Conservation (phyloP, 768 basidiomycete species). For the Calocera viscosa region DNA sequence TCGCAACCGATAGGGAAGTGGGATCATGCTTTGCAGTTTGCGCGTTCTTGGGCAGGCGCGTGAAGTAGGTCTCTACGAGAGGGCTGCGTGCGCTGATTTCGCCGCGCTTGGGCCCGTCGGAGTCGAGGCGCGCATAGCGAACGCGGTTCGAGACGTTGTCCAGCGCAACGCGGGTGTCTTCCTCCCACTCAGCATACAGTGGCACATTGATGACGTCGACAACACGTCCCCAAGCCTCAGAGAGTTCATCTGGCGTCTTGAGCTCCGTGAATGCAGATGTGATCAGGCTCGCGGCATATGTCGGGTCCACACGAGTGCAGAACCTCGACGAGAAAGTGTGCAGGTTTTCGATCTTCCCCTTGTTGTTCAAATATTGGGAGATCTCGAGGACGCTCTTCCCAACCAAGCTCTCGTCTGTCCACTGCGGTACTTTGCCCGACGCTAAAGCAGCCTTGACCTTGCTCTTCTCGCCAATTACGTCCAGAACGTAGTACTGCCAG, state of each 20-base stretch:
- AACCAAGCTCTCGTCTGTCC: slow-evolving; percentile 48
- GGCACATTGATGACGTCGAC: slow-evolving; percentile 82
- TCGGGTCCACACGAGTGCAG: slow-evolving; percentile 49
- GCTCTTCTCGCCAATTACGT: slow-evolving; percentile 51
- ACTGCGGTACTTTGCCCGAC: slow-evolving; percentile 35
- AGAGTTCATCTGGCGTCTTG: slow-evolving; percentile 40
- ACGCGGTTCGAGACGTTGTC: slow-evolving; percentile 63
- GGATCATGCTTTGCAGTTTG: slow-evolving; percentile 36
- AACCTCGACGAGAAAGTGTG: slow-evolving; percentile 53
- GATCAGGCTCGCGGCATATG: slow-evolving; percentile 60
- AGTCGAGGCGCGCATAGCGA: slow-evolving; percentile 69
- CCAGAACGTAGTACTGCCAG: slow-evolving; percentile 92
- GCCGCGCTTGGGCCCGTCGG: slow-evolving; percentile 71
- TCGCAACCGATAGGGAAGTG: slow-evolving; percentile 65
- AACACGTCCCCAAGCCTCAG: slow-evolving; percentile 60
- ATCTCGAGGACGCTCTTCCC: slow-evolving; percentile 53
- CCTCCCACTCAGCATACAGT: slow-evolving; percentile 76
- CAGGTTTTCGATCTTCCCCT: slow-evolving; percentile 46
- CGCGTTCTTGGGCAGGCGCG: slow-evolving; percentile 46
- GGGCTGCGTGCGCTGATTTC: slow-evolving; percentile 64
- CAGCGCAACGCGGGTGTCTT: slow-evolving; percentile 62
- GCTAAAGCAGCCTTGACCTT: slow-evolving; percentile 44
- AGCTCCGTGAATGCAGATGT: slow-evolving; percentile 50
- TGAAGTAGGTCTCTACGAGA: slow-evolving; percentile 86
- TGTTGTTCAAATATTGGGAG: slow-evolving; percentile 46